Evolutionary conservation across 768 basidiomycete genomes (phyloP).

Genomic region (Amanita muscaria): DNA sequence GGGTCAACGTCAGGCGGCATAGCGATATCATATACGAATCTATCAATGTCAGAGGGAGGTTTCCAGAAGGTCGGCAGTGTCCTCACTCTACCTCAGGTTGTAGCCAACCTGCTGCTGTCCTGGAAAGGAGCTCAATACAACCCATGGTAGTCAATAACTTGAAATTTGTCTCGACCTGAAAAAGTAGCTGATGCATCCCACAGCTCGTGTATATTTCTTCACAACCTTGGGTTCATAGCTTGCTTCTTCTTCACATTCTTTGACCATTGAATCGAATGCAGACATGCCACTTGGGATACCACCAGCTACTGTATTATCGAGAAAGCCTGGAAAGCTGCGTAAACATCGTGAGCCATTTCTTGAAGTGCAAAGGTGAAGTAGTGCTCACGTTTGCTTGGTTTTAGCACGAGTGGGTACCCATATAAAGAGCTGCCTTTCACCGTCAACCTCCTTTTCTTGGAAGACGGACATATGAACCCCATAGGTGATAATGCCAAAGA

Average conservation of each 20-base stretch:
- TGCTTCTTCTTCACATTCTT: constrained; percentile 93
- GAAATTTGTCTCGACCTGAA: constrained; percentile 37
- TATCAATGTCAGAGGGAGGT: no score
- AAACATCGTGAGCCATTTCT: neutral
- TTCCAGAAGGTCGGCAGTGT: no score
- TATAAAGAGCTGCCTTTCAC: constrained; percentile 39
- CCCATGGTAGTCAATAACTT: neutral
- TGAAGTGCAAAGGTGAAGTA: constrained; percentile 1
- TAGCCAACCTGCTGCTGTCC: constrained; percentile 65
- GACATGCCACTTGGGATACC: constrained; percentile 80
- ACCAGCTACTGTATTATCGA: constrained; percentile 90
- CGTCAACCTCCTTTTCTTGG: constrained; percentile 29
- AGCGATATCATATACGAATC: constrained; percentile 78
- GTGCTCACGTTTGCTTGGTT: constrained; percentile 81
- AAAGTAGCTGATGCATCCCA: constrained; percentile 78
- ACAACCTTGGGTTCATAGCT: constrained; percentile 65
- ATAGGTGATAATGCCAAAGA: constrained; percentile 87
- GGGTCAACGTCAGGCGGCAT: constrained; percentile 48
- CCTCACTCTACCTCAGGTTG: constrained; percentile 73
- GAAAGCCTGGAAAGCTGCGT: constrained; percentile 67
- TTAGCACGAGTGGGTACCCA: constrained; percentile 85
- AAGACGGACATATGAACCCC: constrained; percentile 88
- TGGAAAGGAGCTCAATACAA: no score
- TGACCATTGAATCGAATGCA: constrained; percentile 67
- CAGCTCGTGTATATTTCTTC: constrained; percentile 43